Conservation (phyloP, 495 filamentous ascomycete genomes). For the Penicillium simplicissimum region DNA sequence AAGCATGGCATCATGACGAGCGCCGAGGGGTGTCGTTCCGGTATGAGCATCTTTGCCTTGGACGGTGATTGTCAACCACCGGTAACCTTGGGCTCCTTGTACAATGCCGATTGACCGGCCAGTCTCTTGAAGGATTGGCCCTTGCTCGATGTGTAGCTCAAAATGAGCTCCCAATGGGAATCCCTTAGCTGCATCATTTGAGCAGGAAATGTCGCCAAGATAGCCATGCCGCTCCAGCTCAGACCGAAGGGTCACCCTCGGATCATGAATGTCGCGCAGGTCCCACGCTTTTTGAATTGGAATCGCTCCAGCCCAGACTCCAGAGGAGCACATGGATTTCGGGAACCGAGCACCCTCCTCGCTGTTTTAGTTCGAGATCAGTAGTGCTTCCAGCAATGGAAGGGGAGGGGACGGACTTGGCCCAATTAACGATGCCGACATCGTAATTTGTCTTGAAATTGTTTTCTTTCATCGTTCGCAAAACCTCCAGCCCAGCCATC, state of each 20-base stretch:
- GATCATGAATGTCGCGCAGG: constrained; percentile 50
- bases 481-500: constrained; percentile 65
- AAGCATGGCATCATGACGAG: constrained; percentile 59
- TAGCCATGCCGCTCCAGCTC: constrained; percentile 71
- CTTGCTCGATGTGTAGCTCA: constrained; percentile 81
- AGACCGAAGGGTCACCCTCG: constrained; percentile 51
- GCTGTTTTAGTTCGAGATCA: constrained; percentile 17
- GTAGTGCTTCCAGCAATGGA: background rate
- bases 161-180: constrained; percentile 68
- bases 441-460: constrained; percentile 62
- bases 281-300: constrained; percentile 61
- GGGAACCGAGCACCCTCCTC: constrained; percentile 81
- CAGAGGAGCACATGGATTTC: constrained; percentile 71
- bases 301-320: constrained; percentile 69
- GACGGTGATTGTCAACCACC: constrained; percentile 64
- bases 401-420: constrained; percentile 46
- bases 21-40: constrained; percentile 64
- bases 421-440: constrained; percentile 74
- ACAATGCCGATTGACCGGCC: constrained; percentile 65
- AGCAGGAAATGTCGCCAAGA: constrained; percentile 49
- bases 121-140: constrained; percentile 61
- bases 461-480: constrained; percentile 65
- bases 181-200: constrained; percentile 36
- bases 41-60: constrained; percentile 68
- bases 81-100: constrained; percentile 60